A percentile compares a stretch with the other conserved stretches of the same genome.
Conservation (phyloP, 2,329 filamentous ascomycete species). For the Hortaea werneckii region DNA sequence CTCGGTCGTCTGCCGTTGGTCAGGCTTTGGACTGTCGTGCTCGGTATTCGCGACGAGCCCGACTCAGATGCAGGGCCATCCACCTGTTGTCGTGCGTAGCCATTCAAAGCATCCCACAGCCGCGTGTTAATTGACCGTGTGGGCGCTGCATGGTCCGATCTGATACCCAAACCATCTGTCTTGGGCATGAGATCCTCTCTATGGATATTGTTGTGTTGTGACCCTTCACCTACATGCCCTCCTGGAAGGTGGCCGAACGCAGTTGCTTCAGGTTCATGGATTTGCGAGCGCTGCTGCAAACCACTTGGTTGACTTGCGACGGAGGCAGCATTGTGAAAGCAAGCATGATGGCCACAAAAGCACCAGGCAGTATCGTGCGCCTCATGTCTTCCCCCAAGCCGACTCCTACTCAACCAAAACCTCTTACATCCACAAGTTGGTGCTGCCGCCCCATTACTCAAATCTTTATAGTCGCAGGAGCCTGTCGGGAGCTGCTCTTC, state of each 20-base stretch:
- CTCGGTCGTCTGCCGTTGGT: conserved; percentile 13
- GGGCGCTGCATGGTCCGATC: conserved; percentile 10
- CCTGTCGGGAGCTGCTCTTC: conserved; percentile 35
- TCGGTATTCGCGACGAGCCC: conserved; percentile 15
- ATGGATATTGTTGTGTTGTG: too few relatives aligned
- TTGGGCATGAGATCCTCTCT: neutral
- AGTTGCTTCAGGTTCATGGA: neutral
- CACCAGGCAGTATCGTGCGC: conserved; percentile 32
- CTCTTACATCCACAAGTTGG: conserved; percentile 43
- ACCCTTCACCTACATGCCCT: too few relatives aligned
- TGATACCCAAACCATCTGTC: conserved; percentile 20
- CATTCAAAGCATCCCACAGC: conserved; percentile 26
- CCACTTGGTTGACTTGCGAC: neutral
- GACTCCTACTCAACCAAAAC: conserved; percentile 35
- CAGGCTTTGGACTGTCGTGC: conserved; percentile 23
- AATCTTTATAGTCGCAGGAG: conserved; percentile 43
- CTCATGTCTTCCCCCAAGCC: conserved; percentile 12
- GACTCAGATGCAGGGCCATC: conserved; percentile 14
- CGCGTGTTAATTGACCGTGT: conserved; percentile 21
- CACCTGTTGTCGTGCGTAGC: conserved; percentile 24
- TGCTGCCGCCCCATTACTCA: conserved; percentile 32
- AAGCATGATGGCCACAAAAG: conserved; percentile 48
- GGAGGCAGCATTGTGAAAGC: conserved; percentile 35
- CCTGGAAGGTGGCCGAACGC: too few relatives aligned
- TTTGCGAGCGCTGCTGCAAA: conserved; percentile 2